Evolutionary conservation across 257 asterid species (phyloP), one percentile per base, ranked within the genome.

Genomic region (Fraxinus pennsylvanica): DNA sequence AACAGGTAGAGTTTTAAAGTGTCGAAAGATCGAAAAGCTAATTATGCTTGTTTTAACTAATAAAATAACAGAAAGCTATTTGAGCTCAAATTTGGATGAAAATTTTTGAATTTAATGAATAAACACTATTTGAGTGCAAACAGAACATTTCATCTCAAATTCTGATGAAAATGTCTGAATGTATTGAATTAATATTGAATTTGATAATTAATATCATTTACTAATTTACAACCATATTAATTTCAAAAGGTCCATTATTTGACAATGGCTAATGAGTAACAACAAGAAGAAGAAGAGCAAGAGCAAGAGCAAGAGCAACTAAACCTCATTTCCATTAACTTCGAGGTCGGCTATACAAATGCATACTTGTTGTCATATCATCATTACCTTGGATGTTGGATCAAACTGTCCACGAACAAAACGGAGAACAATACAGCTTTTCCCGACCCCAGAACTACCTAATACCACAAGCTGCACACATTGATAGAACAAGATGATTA

Each of bases 361-460:
- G 45, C 13, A 12, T 43, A 43, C 50, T 57, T 65, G 41, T 81
- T 65, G 77, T 19, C 30, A 36, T 17, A 63, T 41, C 71, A 57
- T 38, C 63, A 57, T 79, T 82, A 90, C 98, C 97, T 94, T 94
- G 71, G 98, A 94, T 74, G 97, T 94, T 61, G 98, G 97, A 84
- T 94, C 98, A 81, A 94, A 94, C 85, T 94, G 98, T 72, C 98
- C 98, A 72, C 98, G 98, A 36, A 94, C 98, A 86, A 94, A 94
- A 45, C 97, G 96, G n/a, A 96, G 97, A 80, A 96, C 99, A 57
- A 96, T 96, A 88, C 99, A 96, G 81, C 99, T 96, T 86, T 96
- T 96, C 67, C 99, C 99, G 19, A 96, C 99, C 38, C 99, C 99
- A 73, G 99, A 96, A 87, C 91, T 97, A 71, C 98, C 98, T 84